Base-by-base conservation (phyloP, 305 asterid genomes). In the Caryopteris hybrid region DNA sequence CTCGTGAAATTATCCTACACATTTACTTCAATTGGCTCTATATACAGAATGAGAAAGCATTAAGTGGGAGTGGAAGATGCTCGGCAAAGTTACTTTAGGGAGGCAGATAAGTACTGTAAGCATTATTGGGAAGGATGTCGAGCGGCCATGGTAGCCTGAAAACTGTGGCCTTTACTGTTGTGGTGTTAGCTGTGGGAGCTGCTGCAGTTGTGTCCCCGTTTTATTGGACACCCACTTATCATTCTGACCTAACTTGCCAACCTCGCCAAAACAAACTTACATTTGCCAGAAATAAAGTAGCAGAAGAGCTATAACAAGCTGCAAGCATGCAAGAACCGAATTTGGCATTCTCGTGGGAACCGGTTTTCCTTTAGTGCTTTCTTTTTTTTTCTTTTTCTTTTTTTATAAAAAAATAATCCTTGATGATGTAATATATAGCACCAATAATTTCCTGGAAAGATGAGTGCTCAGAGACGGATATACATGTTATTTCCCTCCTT, bases 91-190 rank as follows among this genome's bases (percentile, higher is more conserved):
- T 39, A 59, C 55, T 77, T 71, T 43, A 80, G 70, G 78, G 93
- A 91, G 18, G 88, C 96, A 1, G 93, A 87, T 50, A 85, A 81
- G 50, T 81, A 83, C 79, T 83, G 90, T 42, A 88, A 77, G 46
- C 71, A 50, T 13, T 89, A 18, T 50, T 58, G 73, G 83, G 84
- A 48, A 86, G 68, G 81, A 61, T 87, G 18, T 83, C 87, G 3
- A 73, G 77, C 23, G 85, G 88, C n/a, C 72, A 67, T 48, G 75
- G 88, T 10, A 83, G 95, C 61, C 16, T 83, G 68, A 85, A 83
- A 80, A 66, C 78, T 2, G 27, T 80, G 64, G 75, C 71, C n/a
- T 64, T 83, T 9, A 63, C 75, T 6, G 1, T 62, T 12, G 69
- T 75, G 23, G 74, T 76, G 33, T 22, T 87, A n/a, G 85, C 76